Base-by-base conservation (phyloP, 305 asterid species). In the Fraxinus nigra region DNA sequence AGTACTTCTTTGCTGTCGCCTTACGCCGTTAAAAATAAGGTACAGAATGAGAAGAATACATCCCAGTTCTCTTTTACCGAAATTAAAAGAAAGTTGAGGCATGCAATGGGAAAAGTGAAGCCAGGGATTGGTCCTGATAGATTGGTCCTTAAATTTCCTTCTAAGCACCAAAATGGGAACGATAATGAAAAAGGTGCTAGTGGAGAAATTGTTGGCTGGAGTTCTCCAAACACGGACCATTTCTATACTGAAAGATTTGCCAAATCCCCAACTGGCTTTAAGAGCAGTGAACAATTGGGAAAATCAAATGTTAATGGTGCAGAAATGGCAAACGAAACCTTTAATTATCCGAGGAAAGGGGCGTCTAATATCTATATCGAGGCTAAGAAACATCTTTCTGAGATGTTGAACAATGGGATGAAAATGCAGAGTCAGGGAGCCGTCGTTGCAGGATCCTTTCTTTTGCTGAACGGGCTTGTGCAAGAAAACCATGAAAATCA, bases 191-290 rank as follows among this genome's bases (percentile, higher is more conserved):
- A 90, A 87, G 86, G 89, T 34, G 61, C 78, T 65, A 26, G 67
- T 18, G 95, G 92, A 83, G 98, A 92, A 76, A 87, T 79, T 86
- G 79, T 82, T n/a, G 90, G 90, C 35, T 93, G 98, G 99, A 86
- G 94, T 75, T 96, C 98, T 83, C 99, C 99, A 14, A 94, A 93
- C 81, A 90, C 98, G 88, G 90, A 93, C 88, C 98, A 94, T 85
- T 93, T 93, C 78, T 96, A 87, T 76, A 91, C 90, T 22, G 99
- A 96, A 85, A 90, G 83, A 79, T 93, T 90, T 86, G 86, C 93
- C 22, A 80, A 83, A 82, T 84, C 97, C 48, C 85, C 90, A 13
- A 83, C 89, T 75, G 85, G 91, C 77, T 48, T 85, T 22, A 91
- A 84, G 89, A 87, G 88, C 77, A 91, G 83, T 67, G 96, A 90